Evolutionary conservation across 2,329 filamentous ascomycete genomes (phyloP).

Genomic region (Fusarium sp.): DNA sequence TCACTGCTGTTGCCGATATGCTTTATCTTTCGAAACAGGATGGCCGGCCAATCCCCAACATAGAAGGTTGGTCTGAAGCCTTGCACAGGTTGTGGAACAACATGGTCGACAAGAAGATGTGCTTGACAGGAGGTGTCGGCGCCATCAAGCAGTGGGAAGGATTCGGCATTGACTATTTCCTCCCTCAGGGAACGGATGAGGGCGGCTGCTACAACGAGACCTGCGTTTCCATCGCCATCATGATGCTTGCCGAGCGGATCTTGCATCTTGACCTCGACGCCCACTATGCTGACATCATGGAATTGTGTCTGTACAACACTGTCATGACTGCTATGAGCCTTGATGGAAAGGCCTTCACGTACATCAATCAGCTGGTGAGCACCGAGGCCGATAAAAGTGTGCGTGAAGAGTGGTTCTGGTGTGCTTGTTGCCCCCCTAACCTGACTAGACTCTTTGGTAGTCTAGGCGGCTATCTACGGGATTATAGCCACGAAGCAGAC

Average conservation of each 20-base stretch:
- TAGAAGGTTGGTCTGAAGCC: slow-evolving; percentile 49
- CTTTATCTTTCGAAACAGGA: slow-evolving; percentile 40
- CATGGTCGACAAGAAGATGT: slow-evolving; percentile 69
- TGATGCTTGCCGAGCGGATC: slow-evolving; percentile 69
- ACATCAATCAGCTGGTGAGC: slow-evolving; percentile 70
- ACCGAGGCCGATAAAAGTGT: slow-evolving; percentile 61
- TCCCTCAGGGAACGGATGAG: slow-evolving; percentile 18
- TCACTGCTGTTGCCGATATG: slow-evolving; percentile 68
- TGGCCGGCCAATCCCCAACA: slow-evolving; percentile 37
- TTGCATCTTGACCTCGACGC: slow-evolving; percentile 65
- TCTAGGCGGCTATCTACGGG: slow-evolving; percentile 69
- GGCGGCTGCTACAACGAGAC: slow-evolving; percentile 30
- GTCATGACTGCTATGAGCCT: slow-evolving; percentile 68
- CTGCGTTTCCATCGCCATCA: slow-evolving; percentile 55
- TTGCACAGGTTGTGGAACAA: slow-evolving; percentile 66
- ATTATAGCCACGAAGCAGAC: slow-evolving; percentile 48
- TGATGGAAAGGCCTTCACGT: slow-evolving; percentile 69
- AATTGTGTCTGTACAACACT: slow-evolving; percentile 70
- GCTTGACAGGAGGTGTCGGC: slow-evolving; percentile 71
- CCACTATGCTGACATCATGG: slow-evolving; percentile 69
- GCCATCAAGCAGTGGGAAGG: slow-evolving; percentile 52
- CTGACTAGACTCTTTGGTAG: slow-evolving; percentile 66
- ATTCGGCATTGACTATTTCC: slow-evolving; percentile 36
- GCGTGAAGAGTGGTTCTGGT: slow-evolving; percentile 69
- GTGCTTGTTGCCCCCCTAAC: slow-evolving; percentile 72